phyloP scores from a whole-genome alignment of 768 basidiomycete species.

The Hirschioporus abietinus region DNA sequence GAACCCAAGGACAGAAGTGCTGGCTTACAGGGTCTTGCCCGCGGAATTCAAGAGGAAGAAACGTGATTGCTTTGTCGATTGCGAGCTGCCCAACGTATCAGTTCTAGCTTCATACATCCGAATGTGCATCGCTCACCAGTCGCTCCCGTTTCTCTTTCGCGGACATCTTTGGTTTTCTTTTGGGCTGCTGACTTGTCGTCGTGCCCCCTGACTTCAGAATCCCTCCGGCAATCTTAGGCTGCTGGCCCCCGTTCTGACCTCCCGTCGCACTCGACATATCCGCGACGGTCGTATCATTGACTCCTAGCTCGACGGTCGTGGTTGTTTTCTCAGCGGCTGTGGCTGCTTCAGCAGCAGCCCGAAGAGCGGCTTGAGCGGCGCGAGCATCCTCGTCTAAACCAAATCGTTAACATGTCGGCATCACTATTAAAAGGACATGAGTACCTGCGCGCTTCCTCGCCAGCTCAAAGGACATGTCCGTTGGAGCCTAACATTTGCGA shows the following conservation, averaged over 20 bases:
- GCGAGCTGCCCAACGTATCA: conserved; percentile 35
- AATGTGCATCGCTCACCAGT: conserved; percentile 38
- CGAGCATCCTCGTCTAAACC: conserved; percentile 53
- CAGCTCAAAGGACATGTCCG: conserved; percentile 51
- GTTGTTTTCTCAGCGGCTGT: conserved; percentile 25
- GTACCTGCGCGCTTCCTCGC: conserved; percentile 59
- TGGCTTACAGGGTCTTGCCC: conserved; percentile 76
- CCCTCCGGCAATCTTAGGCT: neutral
- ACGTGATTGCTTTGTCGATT: conserved; percentile 66
- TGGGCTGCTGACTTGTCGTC: conserved; percentile 33
- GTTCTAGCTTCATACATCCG: neutral
- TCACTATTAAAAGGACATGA: conserved; percentile 9
- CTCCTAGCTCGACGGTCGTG: conserved; percentile 10
- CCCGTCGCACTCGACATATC: conserved; percentile 4
- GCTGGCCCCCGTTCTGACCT: conserved; percentile 2
- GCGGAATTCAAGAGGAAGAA: conserved; percentile 84
- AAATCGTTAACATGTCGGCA: conserved; percentile 6
- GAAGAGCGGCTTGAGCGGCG: conserved; percentile 48
- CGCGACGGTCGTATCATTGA: conserved; percentile 7
- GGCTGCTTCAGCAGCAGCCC: conserved; percentile 32
- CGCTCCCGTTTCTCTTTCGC: conserved; percentile 84
- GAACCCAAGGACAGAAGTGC: neutral
- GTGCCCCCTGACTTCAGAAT: conserved; percentile 24
- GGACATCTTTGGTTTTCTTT: conserved; percentile 62
- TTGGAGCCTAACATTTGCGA: conserved; percentile 43